phyloP scores from a whole-genome alignment of 352 stramenopile species.

The Globisporangium orthogonon region DNA sequence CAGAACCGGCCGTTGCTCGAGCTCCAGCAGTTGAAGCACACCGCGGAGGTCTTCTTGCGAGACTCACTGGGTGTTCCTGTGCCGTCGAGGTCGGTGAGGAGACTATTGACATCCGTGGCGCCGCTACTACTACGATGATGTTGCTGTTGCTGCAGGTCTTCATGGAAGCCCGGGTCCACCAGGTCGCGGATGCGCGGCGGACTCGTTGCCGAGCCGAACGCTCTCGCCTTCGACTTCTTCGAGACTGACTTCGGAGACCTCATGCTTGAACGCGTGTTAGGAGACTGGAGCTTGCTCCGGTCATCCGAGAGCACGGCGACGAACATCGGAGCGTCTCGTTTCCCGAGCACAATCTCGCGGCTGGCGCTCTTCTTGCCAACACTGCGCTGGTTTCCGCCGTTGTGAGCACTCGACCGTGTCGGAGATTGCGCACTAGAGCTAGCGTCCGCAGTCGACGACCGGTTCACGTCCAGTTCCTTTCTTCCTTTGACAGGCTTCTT shows the following conservation, averaged over 20 bases:
- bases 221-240: constrained; percentile 14
- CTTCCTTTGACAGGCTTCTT: constrained; percentile 27
- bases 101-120: neutral
- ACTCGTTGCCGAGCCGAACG: constrained; percentile 5
- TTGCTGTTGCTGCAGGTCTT: constrained; percentile 13
- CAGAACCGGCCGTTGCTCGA: constrained; percentile 80
- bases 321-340: constrained; percentile 50
- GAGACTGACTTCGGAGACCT: constrained; percentile 10
- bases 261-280: neutral
- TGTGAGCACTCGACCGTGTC: neutral
- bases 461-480: neutral
- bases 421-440: constrained; percentile 4
- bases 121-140: neutral
- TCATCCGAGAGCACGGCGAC: constrained; percentile 44
- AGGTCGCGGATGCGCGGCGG: constrained; percentile 70
- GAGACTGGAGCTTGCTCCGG: constrained; percentile 5
- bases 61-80: neutral
- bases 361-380: constrained; percentile 14
- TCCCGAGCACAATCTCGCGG: constrained; percentile 60
- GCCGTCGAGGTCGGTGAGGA: neutral
- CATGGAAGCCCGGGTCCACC: constrained; percentile 61
- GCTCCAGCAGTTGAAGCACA: constrained; percentile 94
- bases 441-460: too few relatives aligned
- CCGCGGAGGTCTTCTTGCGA: neutral
- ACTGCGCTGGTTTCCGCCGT: neutral